Percentiles rank a stretch among this genome's conserved stretches.
Conservation (phyloP, 768 basidiomycete genomes). For the Phlegmacium glaucopus region DNA sequence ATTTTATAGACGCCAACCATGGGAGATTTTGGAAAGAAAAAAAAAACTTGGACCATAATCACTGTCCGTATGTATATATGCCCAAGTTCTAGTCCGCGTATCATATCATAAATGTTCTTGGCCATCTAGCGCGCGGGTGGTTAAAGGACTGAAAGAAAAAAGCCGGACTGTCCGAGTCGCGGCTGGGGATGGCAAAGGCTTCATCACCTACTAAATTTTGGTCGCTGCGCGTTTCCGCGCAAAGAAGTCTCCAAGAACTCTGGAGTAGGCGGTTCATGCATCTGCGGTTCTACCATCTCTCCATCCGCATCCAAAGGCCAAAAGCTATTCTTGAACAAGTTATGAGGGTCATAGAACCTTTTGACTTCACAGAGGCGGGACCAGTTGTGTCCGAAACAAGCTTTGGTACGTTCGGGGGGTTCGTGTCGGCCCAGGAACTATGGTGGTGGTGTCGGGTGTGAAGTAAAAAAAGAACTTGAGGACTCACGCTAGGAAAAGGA, state of each 20-base stretch:
- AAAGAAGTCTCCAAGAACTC: conserved; percentile 24
- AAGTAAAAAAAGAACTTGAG: conserved; percentile 3
- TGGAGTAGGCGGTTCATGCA: conserved; percentile 62
- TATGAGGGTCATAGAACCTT: conserved; percentile 68
- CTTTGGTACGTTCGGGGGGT: conserved; percentile 54
- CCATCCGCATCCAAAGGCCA: conserved; percentile 73
- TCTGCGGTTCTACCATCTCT: conserved; percentile 48
- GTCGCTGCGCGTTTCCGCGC: conserved; percentile 11
- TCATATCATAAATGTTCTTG: too few species aligned
- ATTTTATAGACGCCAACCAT: too few species aligned
- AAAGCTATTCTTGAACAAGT: conserved; percentile 73
- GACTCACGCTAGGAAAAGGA: conserved; percentile 77
- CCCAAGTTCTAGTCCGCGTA: too few species aligned
- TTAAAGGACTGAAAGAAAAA: background rate
- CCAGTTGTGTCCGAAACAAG: conserved; percentile 78
- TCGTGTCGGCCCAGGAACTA: conserved; percentile 80
- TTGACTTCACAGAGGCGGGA: conserved; percentile 67
- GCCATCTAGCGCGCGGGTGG: too few species aligned
- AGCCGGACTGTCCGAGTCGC: too few species aligned
- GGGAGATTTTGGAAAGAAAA: too few species aligned
- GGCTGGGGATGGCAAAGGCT: too few species aligned
- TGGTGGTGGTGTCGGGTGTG: too few species aligned
- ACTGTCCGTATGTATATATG: too few species aligned
- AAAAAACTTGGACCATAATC: too few species aligned
- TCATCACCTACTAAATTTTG: too few species aligned